Conservation (phyloP, 768 basidiomycete genomes). For the Amyloporia xantha region DNA sequence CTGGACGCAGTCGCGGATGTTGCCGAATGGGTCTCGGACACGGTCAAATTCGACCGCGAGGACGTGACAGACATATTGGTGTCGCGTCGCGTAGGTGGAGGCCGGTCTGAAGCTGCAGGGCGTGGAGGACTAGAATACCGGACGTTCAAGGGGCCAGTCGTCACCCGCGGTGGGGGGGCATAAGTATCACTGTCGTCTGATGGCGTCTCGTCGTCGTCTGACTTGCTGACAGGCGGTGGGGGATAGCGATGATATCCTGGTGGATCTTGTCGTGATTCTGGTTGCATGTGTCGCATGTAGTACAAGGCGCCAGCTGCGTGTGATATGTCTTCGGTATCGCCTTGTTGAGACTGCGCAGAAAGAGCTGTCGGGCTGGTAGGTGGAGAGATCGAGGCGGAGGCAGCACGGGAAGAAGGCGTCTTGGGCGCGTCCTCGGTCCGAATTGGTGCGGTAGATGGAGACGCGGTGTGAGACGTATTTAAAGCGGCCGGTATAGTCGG, state of each 20-base stretch:
- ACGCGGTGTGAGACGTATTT: not conserved
- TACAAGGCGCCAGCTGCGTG: conserved; percentile 60
- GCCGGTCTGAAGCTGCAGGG: not conserved
- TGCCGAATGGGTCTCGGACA: conserved; percentile 1
- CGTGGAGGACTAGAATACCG: conserved; percentile 10
- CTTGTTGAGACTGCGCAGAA: conserved; percentile 15
- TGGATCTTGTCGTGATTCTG: conserved; percentile 16
- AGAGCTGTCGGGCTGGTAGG: conserved; percentile 22
- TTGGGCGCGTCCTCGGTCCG: not conserved
- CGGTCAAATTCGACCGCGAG: conserved; percentile 4
- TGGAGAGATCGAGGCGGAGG: conserved; percentile 9
- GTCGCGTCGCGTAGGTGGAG: not conserved
- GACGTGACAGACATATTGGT: not conserved
- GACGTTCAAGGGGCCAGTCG: conserved; percentile 6
- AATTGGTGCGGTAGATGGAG: not conserved
- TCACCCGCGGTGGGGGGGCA: conserved; percentile 14
- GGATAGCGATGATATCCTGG: conserved; percentile 10
- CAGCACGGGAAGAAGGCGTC: conserved; percentile 8
- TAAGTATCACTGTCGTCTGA: conserved; percentile 19
- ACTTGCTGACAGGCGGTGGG: conserved; percentile 21
- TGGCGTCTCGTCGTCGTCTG: conserved; percentile 34
- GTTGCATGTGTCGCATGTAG: conserved; percentile 57
- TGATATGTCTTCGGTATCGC: conserved; percentile 32
- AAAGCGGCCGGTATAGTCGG: not conserved
- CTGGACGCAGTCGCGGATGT: conserved; percentile 15